Percentiles rank a stretch among this genome's conserved stretches.
Evolutionary conservation across 2,329 filamentous ascomycete species (phyloP).

Genomic region (Sphaerostilbella broomeana): DNA sequence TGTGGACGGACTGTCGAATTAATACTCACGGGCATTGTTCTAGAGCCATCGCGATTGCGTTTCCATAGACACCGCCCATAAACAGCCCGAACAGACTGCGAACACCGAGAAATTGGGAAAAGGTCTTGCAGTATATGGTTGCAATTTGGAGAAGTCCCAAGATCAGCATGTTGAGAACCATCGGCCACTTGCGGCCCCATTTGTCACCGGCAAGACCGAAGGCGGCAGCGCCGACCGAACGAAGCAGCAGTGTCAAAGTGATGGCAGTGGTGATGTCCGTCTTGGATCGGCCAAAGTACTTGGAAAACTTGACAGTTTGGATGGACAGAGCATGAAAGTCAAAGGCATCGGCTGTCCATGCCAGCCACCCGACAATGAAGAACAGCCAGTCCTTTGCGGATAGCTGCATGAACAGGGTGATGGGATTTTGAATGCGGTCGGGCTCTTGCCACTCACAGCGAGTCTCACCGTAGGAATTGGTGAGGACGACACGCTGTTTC

Average conservation of each 20-base stretch:
- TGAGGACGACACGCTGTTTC: conserved; percentile 65
- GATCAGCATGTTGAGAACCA: conserved; percentile 73
- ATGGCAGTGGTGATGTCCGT: conserved; percentile 70
- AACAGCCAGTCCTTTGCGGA: conserved; percentile 64
- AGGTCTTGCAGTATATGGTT: conserved; percentile 69
- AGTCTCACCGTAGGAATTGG: conserved; percentile 58
- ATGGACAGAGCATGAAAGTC: conserved; percentile 78
- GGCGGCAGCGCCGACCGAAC: conserved; percentile 65
- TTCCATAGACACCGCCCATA: conserved; percentile 77
- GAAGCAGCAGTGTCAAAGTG: conserved; percentile 66
- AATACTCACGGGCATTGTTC: conserved; percentile 61
- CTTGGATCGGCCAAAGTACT: conserved; percentile 43
- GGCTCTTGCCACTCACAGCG: conserved; percentile 62
- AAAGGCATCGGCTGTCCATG: conserved; percentile 78
- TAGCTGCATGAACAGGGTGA: conserved; percentile 61
- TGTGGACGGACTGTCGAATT: background rate
- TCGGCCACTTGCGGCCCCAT: conserved; percentile 77
- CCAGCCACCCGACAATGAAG: conserved; percentile 65
- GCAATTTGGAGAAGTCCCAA: conserved; percentile 62
- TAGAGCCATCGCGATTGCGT: conserved; percentile 70
- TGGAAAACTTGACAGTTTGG: conserved; percentile 63
- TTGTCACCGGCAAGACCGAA: conserved; percentile 75
- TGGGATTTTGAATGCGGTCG: conserved; percentile 61
- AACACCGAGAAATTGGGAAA: conserved; percentile 67
- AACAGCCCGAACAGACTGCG: conserved; percentile 68